Evolutionary conservation across 208 protist species (phyloP), one percentile per base, ranked within the genome.

Genomic region (Acanthamoeba sp.): DNA sequence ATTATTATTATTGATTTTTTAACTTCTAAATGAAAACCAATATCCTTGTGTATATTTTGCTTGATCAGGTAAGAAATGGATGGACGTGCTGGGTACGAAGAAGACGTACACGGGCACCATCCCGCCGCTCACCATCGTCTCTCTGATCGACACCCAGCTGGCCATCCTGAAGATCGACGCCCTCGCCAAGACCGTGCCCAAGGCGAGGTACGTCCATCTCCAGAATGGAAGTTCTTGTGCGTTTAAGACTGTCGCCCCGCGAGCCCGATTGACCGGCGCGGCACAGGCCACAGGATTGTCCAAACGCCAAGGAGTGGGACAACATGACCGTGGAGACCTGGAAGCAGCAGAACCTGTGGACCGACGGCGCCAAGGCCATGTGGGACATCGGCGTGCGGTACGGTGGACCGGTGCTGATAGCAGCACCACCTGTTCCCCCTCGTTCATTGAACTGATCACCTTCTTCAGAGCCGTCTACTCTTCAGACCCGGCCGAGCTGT

Each of bases 391-490:
- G 69, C 69, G 69, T 78, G 18, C 29, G 69, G 69, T 78, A 16
- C 57, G 57, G 12, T 71, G 22, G 14, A n/a, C 12, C 7, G 45
- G 48, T 20, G 48, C 48, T 55, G 48, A 55, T n/a, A n/a, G n/a
- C n/a, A n/a, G n/a, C n/a, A n/a, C 48, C 1, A 55, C 45, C 5
- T 50, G 12, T 55, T 55, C 12, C 22, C 22, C 48, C 22, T 55
- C n/a, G n/a, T n/a, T n/a, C n/a, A n/a, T n/a, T n/a, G n/a, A n/a
- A n/a, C n/a, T n/a, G n/a, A n/a, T n/a, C 55, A 62, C 55, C 7
- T 71, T 71, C 62, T 71, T 34, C 36, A 78, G 69, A 7, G 69
- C 69, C 34, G 69, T 78, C 24, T 78, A 78, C 69, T 78, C 69
- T 32, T 78, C 69, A 7, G 69, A 78, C n/a, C 69, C 69, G 69